Percentiles rank a stretch among this genome's conserved stretches.
phyloP scores from a whole-genome alignment of 768 basidiomycete species.

The Termitomyces sp. region DNA sequence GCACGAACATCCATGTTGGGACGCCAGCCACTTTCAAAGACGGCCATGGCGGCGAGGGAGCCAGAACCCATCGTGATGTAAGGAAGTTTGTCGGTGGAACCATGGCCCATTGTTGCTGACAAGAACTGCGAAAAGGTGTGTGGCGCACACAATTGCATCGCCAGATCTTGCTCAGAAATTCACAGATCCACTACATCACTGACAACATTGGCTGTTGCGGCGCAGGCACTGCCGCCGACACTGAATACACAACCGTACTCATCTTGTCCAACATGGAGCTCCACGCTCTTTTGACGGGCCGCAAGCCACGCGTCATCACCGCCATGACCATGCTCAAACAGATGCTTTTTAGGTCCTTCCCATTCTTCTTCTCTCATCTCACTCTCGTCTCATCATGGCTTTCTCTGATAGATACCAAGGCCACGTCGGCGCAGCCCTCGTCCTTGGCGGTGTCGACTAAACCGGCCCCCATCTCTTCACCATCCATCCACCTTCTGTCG shows the following conservation, averaged over 20 bases:
- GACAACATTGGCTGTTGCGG: constrained; percentile 97
- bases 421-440: constrained; percentile 90
- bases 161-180: not conserved
- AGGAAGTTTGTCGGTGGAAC: constrained; percentile 96
- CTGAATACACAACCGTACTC: constrained; percentile 89
- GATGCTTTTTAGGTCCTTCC: constrained; percentile 77
- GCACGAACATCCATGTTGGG: constrained; percentile 69
- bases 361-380: not conserved
- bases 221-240: constrained; percentile 98
- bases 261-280: constrained; percentile 96
- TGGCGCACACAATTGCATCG: no score
- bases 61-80: constrained; percentile 99
- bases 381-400: not conserved
- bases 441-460: constrained; percentile 93
- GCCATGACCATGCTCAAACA: constrained; percentile 99
- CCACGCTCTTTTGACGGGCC: constrained; percentile 83
- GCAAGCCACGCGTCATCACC: constrained; percentile 91
- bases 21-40: constrained; percentile 87
- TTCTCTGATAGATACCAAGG: constrained; percentile 71
- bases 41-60: constrained; percentile 95
- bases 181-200: constrained; percentile 93
- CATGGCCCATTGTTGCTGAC: constrained; percentile 95
- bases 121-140: constrained; percentile 99
- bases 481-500: constrained; percentile 90
- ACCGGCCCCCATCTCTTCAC: constrained; percentile 96